Evolutionary conservation across 257 asterid species (phyloP), one percentile per base, ranked within the genome.

Genomic region (Solanum piurae): DNA sequence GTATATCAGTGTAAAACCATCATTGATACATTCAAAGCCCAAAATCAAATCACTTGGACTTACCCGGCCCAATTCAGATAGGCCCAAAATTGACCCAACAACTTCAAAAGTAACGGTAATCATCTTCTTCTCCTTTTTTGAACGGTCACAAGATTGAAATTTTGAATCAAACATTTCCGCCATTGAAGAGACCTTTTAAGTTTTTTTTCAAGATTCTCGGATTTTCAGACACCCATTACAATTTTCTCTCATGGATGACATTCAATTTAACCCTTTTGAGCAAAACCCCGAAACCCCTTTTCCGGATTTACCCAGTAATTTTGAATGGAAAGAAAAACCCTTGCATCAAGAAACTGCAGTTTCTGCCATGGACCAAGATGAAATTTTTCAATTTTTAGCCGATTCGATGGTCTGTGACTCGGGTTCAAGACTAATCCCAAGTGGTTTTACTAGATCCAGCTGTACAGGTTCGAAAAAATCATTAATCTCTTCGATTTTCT

Each of bases 401-500:
- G 98, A 95, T 89, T 89, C 92, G 9, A 96, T 96, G 98, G 91
- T 95, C 83, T 96, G 98, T 75, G 96, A 94, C 88, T 87, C 93
- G 58, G 93, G 93, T 83, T 94, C 99, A 14, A 91, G 87, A 86
- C 83, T 97, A 27, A 92, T 96, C 77, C 93, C 90, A 2, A 89
- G 74, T 68, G 99, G 99, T 55, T 92, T 95, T 88, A 42, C 88
- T 5, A 91, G 71, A 85, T 89, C 94, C 83, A 87, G 71, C 84
- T 92, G 94, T 87, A 42, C 92, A 89, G 98, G 99, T 97, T 83
- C 72, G 93, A 85, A 11, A 55, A 76, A 62, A 31, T 71, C 23
- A 44, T 46, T 88, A 14, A 13, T 31, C 20, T 80, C 7, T 80
- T 25, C 52, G 21, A 83, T 38, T 31, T 77, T 34, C 52, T 49